These are phyloP conservation scores for Candida sakaeoensis DNA, from an alignment of 805 yeast genomes.

Conservation along the genomic window DNA sequence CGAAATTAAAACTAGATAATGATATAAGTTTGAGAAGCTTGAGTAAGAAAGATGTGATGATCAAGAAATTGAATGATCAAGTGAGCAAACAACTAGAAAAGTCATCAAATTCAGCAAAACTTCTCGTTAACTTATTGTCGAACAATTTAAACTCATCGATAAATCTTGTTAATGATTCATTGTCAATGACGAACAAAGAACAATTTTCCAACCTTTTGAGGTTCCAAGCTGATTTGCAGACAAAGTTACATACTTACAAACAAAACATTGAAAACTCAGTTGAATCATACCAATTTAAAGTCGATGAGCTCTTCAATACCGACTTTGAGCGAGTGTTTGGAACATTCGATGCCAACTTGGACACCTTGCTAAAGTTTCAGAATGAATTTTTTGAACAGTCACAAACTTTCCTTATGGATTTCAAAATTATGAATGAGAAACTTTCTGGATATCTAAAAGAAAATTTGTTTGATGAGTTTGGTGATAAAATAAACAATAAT, in stretches of 20 bases:
- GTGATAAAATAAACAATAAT: neutral
- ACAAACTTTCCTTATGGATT: conserved; percentile 11
- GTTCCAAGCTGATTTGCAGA: conserved; percentile 2
- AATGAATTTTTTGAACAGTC: conserved; percentile 2
- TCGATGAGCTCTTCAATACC: conserved; percentile 2
- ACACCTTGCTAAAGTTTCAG: conserved; percentile 1
- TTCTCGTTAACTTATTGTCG: conserved; percentile 5
- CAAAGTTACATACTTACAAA: conserved; percentile 1
- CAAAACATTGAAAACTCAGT: neutral
- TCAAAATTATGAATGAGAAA: conserved; percentile 13
- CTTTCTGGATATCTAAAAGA: conserved; percentile 14
- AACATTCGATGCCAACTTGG: conserved; percentile 3
- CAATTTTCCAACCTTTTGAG: neutral
- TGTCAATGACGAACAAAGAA: neutral
- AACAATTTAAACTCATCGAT: conserved; percentile 6
- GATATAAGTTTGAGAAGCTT: neutral
- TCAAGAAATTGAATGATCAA: conserved; percentile 4
- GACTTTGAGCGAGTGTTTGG: conserved; percentile 4
- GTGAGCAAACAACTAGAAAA: conserved; percentile 4
- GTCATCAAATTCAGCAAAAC: conserved; percentile 3
- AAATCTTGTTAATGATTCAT: neutral
- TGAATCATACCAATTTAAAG: neutral
- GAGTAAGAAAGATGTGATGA: neutral
- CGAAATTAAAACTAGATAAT: neutral
- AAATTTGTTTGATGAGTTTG: conserved; percentile 12